Conservation (phyloP, 2,329 filamentous ascomycete species). For the Phialemoniopsis sp. region DNA sequence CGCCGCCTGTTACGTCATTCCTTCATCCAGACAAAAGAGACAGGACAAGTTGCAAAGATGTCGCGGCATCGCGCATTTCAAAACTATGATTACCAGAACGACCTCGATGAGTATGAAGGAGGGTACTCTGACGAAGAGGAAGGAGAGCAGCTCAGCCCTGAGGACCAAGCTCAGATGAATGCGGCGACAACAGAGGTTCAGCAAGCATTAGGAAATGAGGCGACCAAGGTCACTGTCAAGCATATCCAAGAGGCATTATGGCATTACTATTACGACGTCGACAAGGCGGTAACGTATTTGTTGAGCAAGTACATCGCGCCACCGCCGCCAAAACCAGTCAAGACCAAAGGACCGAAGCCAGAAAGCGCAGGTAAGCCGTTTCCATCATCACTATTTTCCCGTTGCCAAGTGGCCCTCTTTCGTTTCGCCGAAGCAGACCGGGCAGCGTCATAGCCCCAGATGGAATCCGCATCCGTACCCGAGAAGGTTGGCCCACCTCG, state of each 20-base stretch:
- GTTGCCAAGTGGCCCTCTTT: not conserved
- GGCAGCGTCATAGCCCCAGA: not conserved
- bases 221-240: conserved; percentile 47
- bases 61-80: conserved; percentile 42
- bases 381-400: conserved; percentile 1
- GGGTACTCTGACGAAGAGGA: conserved; percentile 36
- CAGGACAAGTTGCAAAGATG: conserved; percentile 22
- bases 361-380: conserved; percentile 4
- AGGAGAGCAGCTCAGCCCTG: conserved; percentile 39
- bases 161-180: conserved; percentile 50
- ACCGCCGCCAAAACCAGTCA: conserved; percentile 31
- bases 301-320: conserved; percentile 56
- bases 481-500: conserved; percentile 5
- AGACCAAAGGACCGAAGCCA: conserved; percentile 14
- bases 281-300: conserved; percentile 78
- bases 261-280: conserved; percentile 94
- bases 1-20: no score
- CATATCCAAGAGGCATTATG: conserved; percentile 89
- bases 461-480: not conserved
- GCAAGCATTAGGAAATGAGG: conserved; percentile 56
- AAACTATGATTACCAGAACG: conserved; percentile 46
- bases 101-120: conserved; percentile 46
- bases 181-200: conserved; percentile 64
- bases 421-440: conserved; percentile 3
- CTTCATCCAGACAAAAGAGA: not conserved